Evolutionary conservation across 2,329 filamentous ascomycete species (phyloP), one percentile per base, ranked within the genome.

Genomic region (Trichophyton benhamiae): DNA sequence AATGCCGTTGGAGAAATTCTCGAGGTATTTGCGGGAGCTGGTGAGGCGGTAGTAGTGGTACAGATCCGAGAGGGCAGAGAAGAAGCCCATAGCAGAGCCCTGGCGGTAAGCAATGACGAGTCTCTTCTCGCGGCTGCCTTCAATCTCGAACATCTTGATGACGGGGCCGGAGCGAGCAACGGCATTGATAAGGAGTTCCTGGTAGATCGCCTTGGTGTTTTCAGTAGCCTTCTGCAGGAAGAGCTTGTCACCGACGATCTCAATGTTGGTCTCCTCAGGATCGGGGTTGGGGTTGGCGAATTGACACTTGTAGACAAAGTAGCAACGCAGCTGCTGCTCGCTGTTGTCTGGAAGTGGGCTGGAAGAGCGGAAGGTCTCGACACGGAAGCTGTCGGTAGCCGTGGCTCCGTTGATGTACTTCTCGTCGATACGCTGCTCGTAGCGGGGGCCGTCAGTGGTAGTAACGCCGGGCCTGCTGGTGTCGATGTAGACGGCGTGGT

Each of bases 11-110:
- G 91, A 94, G 80, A 99, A 99, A 77, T 97, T 94, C 77, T 99
- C 89, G 57, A 99, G 88, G 71, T 99, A 99, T 79, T 99, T 99
- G 68, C 94, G 84, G 30, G 94, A 94, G 70, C 89, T 95, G 1
- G 94, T 99, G 64, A 97, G 83, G 49, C 94, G 92, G 72, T 99
- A 99, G 83, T 96, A 97, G 78, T 99, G 94, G 79, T 99, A 99
- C 42, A 99, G 80, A 74, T 97, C 91, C 66, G 89, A 95, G 68
- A 99, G 78, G 30, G 94, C 91, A 68, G 91, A 96, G 82, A 99
- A 99, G 69, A 99, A 80, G 65, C 94, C 94, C 68, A 90, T 82
- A 33, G 94, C 94, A 17, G 92, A 95, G 65, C 91, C 87, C 67
- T 92, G 89, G 68, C 92, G 91, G 81, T 96, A 97, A 53, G 91